Evolutionary conservation across 495 filamentous ascomycete species (phyloP), one percentile per base, ranked within the genome.

Genomic region (Penicillium goetzii): DNA sequence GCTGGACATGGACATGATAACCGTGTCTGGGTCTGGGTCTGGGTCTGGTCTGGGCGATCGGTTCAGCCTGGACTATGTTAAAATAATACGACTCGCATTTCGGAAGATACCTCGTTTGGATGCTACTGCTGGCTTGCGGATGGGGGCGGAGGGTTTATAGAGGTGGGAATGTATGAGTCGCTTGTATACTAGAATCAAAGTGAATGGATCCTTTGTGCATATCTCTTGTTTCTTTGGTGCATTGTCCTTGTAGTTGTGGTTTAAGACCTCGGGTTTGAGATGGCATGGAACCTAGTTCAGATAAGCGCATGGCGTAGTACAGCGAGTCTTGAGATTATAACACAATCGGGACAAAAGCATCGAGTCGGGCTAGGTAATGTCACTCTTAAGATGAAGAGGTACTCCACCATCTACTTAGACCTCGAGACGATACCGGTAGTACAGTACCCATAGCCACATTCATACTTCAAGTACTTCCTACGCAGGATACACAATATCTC

Each of bases 121-220:
- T 43, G 43, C n/a, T n/a, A n/a, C n/a, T n/a, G n/a, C n/a, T n/a
- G n/a, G n/a, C n/a, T 25, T 21, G 21, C 7, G 19, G 19, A 11
- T 12, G 43, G 10, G 1, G 21, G 21, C 8, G 12, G 47, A n/a
- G 25, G 47, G 43, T 47, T 50, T 51, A 26, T 55, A 55, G 28
- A 55, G 8, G 28, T 45, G 14, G 41, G 61, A 54, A 40, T 55
- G 23, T 28, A 21, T 52, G 56, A 49, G 60, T 65, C 64, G 52
- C 62, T 62, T 72, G 70, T 72, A 72, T 64, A 70, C 62, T 72
- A 72, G 62, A 63, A 59, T 68, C 62, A 68, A 72, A 65, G 59
- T 62, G 34, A 58, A 63, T 50, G 50, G 38, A 60, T 52, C 51
- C 43, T 52, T 59, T 70, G 63, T 63, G 61, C 61, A 67, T 50